Evolutionary conservation across 2,329 filamentous ascomycete genomes (phyloP).

Genomic region (Aspergillus sp.): DNA sequence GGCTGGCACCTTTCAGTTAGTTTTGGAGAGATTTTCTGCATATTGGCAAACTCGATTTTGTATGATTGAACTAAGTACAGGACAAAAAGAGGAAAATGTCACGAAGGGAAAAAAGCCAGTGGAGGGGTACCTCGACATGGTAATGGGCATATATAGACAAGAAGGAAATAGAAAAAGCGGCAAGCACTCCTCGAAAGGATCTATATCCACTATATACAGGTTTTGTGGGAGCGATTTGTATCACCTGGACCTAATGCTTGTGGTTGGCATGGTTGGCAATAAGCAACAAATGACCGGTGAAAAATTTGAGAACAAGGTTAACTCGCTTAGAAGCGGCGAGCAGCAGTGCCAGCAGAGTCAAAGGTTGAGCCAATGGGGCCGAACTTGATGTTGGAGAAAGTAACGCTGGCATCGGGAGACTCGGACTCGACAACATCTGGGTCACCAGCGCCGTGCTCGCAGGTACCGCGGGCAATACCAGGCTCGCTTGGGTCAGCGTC

Average conservation of each 20-base stretch:
- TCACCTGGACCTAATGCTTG: background rate
- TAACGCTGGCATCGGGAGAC: slow-evolving; percentile 54
- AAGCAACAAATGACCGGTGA: background rate
- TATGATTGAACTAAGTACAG: background rate
- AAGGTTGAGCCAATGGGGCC: slow-evolving; percentile 61
- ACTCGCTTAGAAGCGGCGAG: slow-evolving; percentile 6
- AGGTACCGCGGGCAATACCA: slow-evolving; percentile 60
- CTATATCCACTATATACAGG: slow-evolving; percentile 11
- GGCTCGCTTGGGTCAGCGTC: slow-evolving; percentile 45
- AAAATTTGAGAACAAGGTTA: too few species aligned
- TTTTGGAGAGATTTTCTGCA: background rate
- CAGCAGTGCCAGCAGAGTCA: slow-evolving; percentile 13
- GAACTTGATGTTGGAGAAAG: slow-evolving; percentile 64
- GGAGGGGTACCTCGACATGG: background rate
- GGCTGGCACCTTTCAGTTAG: background rate
- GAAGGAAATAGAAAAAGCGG: background rate
- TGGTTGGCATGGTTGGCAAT: background rate
- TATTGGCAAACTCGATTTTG: background rate
- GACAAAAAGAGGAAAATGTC: background rate
- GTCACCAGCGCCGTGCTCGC: slow-evolving; percentile 56
- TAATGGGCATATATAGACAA: slow-evolving; percentile 1
- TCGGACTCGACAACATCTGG: slow-evolving; percentile 56
- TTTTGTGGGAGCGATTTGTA: background rate
- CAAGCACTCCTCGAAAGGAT: background rate
- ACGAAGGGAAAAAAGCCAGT: background rate